Evolutionary conservation across 2,329 filamentous ascomycete species (phyloP).

Genomic region (Fonsecaea multimorphosa): DNA sequence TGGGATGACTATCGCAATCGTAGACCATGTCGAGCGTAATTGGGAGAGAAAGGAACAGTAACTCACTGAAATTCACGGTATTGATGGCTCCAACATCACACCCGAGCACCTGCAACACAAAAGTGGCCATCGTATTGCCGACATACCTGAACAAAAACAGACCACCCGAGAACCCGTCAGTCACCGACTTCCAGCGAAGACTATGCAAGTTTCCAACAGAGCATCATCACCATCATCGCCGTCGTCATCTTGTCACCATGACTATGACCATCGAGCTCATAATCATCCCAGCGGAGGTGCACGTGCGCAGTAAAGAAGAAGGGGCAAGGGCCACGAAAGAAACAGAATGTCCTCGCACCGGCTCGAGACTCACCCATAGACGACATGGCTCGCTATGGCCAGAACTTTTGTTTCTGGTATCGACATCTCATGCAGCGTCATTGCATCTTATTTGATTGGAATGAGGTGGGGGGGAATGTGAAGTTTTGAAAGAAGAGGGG

Average conservation of each 20-base stretch:
- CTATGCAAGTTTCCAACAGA: background rate
- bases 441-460: background rate
- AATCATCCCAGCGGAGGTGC: background rate
- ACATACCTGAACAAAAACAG: conserved; percentile 72
- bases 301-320: background rate
- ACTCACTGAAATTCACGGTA: conserved; percentile 94
- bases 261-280: too few relatives aligned
- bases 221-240: background rate
- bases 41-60: conserved; percentile 4
- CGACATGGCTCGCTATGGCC: conserved; percentile 86
- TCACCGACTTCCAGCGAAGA: background rate
- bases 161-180: background rate
- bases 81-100: conserved; percentile 94
- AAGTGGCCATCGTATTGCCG: conserved; percentile 95
- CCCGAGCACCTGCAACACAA: conserved; percentile 89
- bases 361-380: conserved; percentile 10
- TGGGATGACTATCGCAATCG: background rate
- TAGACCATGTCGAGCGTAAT: background rate
- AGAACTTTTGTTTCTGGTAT: conserved; percentile 73
- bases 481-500: background rate
- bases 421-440: conserved; percentile 8
- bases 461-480: too few relatives aligned
- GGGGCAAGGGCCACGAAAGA: background rate
- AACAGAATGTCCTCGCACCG: background rate
- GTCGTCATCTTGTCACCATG: background rate